Evolutionary conservation across 805 yeast species (phyloP), one percentile per base, ranked within the genome.

Genomic region (Teunomyces gatunensis): DNA sequence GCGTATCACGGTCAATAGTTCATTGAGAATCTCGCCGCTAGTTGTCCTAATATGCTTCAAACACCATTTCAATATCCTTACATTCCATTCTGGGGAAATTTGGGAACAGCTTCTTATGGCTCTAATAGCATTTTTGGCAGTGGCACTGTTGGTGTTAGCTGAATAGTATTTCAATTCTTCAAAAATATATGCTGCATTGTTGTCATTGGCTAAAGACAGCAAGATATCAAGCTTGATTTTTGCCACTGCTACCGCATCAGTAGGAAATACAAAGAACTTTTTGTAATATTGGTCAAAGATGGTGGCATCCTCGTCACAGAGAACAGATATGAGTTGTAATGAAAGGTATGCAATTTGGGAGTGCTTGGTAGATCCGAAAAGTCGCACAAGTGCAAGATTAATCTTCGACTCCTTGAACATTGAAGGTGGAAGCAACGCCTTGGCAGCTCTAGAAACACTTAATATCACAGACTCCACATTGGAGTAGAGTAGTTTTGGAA

Each of bases 1-100:
- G 41, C 97, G 71, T 5, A 91, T 74, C 2, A 89, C 88, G 5
- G 87, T 80, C 3, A 91, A 74, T 44, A 85, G 74, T 56, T 89
- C 94, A 46, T 82, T 78, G 36, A 82, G 72, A 4, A 85, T 62
- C 10, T 29, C 58, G 34, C 65, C 66, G 5, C 52, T 53, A 11
- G 68, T 56, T 6, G 40, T 25, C 35, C 50, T 77, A 57, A 84
- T 67, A 57, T 83, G 71, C 20, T 60, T 63, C 51, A 82, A 68
- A 52, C 89, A 69, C 89, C 96, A 87, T 45, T 73, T 77, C 53
- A 88, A 73, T 3, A 85, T 74, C 50, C 68, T 76, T 6, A 72
- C 61, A 34, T 78, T 76, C 74, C 85, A 80, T n/a, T 68, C 71
- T 1, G 66, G 56, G 2, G 69, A 74, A 49, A 55, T 61, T 44